These are phyloP conservation scores for Calvatia gigantea DNA, from an alignment of 768 basidiomycete species.

Conservation along the genomic window DNA sequence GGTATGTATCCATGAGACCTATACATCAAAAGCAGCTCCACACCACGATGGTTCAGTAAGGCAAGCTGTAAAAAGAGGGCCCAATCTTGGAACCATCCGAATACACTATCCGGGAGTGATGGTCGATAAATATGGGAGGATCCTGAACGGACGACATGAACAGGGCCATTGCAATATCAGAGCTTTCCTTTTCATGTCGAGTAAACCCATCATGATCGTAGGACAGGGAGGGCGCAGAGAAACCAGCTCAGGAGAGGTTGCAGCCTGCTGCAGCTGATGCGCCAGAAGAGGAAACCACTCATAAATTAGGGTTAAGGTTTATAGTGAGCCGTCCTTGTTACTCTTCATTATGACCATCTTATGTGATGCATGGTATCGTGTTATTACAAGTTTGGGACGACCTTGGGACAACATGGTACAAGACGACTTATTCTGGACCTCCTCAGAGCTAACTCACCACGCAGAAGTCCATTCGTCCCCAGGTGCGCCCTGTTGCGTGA, in stretches of 20 bases:
- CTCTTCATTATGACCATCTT: neutral
- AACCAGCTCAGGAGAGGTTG: neutral
- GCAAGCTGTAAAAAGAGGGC: neutral
- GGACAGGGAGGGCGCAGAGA: neutral
- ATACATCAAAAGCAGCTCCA: conserved; percentile 2
- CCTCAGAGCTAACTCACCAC: neutral
- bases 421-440: too few relatives aligned
- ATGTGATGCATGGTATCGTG: conserved; percentile 1
- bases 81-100: conserved; percentile 2
- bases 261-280: neutral
- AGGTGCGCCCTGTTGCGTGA: neutral
- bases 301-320: conserved; percentile 12
- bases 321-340: neutral
- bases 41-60: conserved; percentile 3
- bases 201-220: neutral
- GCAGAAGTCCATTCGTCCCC: neutral
- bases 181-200: neutral
- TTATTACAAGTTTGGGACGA: too few relatives aligned
- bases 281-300: conserved; percentile 3
- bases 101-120: neutral
- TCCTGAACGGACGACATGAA: neutral
- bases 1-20: neutral
- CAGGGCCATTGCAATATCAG: neutral
- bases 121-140: neutral
- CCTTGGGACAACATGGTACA: too few relatives aligned